Evolutionary conservation across 192 early-diverging fungal genomes (phyloP).

Genomic region (Oehlia diaphana): DNA sequence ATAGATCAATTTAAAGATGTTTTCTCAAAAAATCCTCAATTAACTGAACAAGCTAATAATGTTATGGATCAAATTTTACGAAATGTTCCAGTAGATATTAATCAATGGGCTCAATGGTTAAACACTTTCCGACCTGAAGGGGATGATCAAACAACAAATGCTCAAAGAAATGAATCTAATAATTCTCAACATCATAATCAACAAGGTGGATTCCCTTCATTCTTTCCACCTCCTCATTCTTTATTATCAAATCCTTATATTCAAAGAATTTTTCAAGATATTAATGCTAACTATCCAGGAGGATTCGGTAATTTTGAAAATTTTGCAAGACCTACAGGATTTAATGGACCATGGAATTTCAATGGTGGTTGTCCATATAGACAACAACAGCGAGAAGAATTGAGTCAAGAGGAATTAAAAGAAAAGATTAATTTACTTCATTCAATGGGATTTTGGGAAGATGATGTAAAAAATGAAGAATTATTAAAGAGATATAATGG

Average conservation of each 20-base stretch:
- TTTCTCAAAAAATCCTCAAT: conserved; percentile 23
- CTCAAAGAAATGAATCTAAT: not conserved
- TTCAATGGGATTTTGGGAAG: conserved; percentile 32
- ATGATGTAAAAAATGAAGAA: conserved; percentile 17
- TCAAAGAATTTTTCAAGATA: not conserved
- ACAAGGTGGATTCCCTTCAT: not conserved
- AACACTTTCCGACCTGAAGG: not conserved
- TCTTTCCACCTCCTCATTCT: not conserved
- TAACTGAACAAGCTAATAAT: conserved; percentile 22
- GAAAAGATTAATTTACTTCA: conserved; percentile 20
- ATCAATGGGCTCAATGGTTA: conserved; percentile 24
- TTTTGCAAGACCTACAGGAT: not conserved
- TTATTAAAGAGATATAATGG: conserved; percentile 33
- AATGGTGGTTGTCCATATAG: not conserved
- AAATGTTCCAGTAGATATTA: conserved; percentile 24
- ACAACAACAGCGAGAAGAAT: conserved; percentile 20
- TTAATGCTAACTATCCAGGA: not conserved
- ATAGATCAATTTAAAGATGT: conserved; percentile 31
- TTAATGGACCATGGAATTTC: not conserved
- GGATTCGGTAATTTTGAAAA: not conserved
- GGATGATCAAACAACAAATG: not conserved
- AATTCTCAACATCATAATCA: not conserved
- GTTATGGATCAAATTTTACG: conserved; percentile 30
- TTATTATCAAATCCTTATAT: not conserved
- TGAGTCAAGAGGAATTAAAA: not conserved